These are phyloP conservation scores for Purshia tridentata DNA, from an alignment of 306 rosid genomes.

Conservation along the genomic window DNA sequence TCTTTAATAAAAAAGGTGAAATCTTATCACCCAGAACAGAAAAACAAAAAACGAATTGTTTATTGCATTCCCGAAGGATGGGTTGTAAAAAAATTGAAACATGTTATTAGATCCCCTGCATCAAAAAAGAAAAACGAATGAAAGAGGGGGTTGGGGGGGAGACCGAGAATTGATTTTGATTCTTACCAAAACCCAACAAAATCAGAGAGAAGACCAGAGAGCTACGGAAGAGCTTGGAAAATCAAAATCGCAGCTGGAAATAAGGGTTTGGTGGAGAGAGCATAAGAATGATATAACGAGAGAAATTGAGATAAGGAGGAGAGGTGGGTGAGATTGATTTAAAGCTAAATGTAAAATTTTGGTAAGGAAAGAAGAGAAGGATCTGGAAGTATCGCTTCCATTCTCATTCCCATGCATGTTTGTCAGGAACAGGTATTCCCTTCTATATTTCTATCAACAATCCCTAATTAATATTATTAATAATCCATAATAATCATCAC, in stretches of 20 bases:
- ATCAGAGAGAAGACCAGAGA: background rate
- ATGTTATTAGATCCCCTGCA: too few species aligned
- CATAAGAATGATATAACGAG: background rate
- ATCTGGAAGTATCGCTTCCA: slow-evolving; percentile 6
- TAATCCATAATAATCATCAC: background rate
- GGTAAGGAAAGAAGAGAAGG: background rate
- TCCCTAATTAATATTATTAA: background rate
- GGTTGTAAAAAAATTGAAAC: too few species aligned
- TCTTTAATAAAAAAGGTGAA: background rate
- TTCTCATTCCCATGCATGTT: background rate
- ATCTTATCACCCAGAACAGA: background rate
- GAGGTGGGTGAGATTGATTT: background rate
- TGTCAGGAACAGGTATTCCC: too few species aligned
- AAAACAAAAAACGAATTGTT: background rate
- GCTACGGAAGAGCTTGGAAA: background rate
- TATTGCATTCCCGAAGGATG: too few species aligned
- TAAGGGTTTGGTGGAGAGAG: background rate
- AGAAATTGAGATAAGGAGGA: background rate
- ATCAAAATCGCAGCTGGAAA: slow-evolving; percentile 8
- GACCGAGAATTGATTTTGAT: background rate
- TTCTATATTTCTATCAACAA: background rate
- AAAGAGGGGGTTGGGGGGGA: too few species aligned
- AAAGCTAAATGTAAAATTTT: background rate
- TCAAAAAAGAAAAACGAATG: too few species aligned
- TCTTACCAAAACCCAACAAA: slow-evolving; percentile 5